Evolutionary conservation across 306 rosid genomes (phyloP), one percentile per base, ranked within the genome.

Genomic region (Oxytropis ochrocephala): DNA sequence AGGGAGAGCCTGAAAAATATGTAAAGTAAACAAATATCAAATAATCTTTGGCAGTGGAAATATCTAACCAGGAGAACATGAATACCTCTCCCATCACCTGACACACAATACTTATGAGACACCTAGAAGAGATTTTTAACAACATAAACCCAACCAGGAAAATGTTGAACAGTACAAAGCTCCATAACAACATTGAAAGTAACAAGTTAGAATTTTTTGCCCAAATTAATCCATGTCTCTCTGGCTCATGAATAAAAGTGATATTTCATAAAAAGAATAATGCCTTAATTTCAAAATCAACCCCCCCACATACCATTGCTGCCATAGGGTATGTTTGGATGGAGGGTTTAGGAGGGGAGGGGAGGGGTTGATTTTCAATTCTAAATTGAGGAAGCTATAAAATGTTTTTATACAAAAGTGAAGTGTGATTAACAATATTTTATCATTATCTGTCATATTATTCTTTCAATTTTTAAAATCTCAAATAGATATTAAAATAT

Each of bases 1-100:
- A 6, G 16, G n/a, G 80, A 74, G 36, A 69, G 64, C 70, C 80
- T 79, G 83, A 57, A 70, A 70, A 61, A 44, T 14, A 19, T 33
- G 19, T 2, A 63, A 39, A 13, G 33, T 8, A 73, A 16, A 18
- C 17, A 43, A 19, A 66, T 35, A 59, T 14, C 29, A 73, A 50
- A 48, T 41, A 53, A 41, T 44, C 14, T 2, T 50, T 60, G 64
- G 46, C 47, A 38, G 42, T 46, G 58, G 18, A 58, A 17, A 43
- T 29, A 11, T 27, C 14, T 49, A 70, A 56, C 48, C 7, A 49
- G 16, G 51, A 57, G 35, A 71, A 39, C n/a, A 65, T 11, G 19
- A 17, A 14, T 8, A 62, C 13, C 39, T 49, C 32, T 60, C 29
- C 19, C 27, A n/a, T 21, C 70, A 42, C 11, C n/a, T n/a, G 13